These are phyloP conservation scores for Penicillium odoratum DNA, from an alignment of 495 filamentous ascomycete genomes.

Conservation along the genomic window DNA sequence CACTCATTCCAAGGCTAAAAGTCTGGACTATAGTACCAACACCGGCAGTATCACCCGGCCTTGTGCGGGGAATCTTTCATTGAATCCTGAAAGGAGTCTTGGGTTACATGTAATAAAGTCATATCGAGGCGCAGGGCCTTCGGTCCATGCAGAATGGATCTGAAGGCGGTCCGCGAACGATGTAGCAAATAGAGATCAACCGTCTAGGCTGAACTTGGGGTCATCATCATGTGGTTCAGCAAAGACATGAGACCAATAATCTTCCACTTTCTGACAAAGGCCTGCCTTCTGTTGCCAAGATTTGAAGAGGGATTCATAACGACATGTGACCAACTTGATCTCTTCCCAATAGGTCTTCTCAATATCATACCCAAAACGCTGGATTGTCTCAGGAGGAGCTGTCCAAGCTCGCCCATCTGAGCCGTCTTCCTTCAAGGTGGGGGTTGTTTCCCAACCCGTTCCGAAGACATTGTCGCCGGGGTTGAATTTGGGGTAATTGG, in stretches of 20 bases:
- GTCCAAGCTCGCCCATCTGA: conserved; percentile 45
- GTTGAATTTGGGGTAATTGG: conserved; percentile 57
- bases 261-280: conserved; percentile 38
- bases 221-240: conserved; percentile 39
- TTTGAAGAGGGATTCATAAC: conserved; percentile 37
- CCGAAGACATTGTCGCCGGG: conserved; percentile 47
- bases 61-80: not conserved
- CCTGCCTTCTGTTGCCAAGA: conserved; percentile 40
- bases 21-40: not conserved
- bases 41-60: not conserved
- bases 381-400: conserved; percentile 34
- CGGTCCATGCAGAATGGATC: not conserved
- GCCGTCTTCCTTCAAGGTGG: conserved; percentile 40
- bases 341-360: conserved; percentile 56
- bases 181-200: conserved; percentile 12
- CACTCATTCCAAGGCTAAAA: not conserved
- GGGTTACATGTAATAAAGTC: not conserved
- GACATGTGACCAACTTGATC: conserved; percentile 49
- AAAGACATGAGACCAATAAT: conserved; percentile 46
- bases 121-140: not conserved
- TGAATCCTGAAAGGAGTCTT: not conserved
- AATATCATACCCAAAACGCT: conserved; percentile 49
- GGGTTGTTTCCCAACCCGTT: conserved; percentile 38
- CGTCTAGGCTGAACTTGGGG: conserved; percentile 32
- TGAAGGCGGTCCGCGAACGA: not conserved